Base-by-base conservation (phyloP, 2,329 filamentous ascomycete species). In the Myrmaecium sp. region DNA sequence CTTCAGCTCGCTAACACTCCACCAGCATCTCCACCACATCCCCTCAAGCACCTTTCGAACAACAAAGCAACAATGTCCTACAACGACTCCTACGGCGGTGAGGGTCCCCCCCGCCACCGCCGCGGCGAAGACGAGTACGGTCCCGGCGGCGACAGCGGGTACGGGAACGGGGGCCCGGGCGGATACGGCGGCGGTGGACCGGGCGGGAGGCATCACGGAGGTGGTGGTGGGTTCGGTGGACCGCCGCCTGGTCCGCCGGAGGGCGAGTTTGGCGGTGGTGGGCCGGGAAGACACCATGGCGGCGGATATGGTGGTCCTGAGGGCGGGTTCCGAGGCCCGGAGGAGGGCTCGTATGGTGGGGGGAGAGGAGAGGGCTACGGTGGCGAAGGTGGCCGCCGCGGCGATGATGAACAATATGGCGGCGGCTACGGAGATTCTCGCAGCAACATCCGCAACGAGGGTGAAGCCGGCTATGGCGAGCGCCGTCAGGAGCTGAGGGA, bases 41-140 rank as follows among this genome's bases (percentile, higher is more conserved):
- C 13, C 11, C 12, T 15, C 5, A 14, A n/a, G 11, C 23, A 13
- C 12, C 23, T 6, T 16, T n/a, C n/a, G 7, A 20, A n/a, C 23
- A 25, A 17, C 6, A 30, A 5, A 20, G 7, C 14, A 24, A 42
- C 18, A 30, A 49, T 49, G 45, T 46, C 45, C 27, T 47, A 45
- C 35, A 39, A 43, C 39, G 40, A 48, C 29, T 37, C 35, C 14
- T 35, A 42, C 34, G 27, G 31, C 10, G 27, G 32, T 6, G 22
- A 25, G 18, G 16, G 25, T 17, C 35, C 33, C 17, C 20, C 24
- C 9, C 32, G 31, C 11, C 24, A 34, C 14, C 23, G 31, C 13
- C 21, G 25, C 14, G 26, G 16, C 8, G 24, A 21, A 27, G 27
- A 8, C 13, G 35, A 33, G 9, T 37, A 36, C 25, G 36, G 41